These are phyloP conservation scores for Kingdonia uniflora DNA, from an alignment of 164 flowering plant species.

Conservation along the genomic window DNA sequence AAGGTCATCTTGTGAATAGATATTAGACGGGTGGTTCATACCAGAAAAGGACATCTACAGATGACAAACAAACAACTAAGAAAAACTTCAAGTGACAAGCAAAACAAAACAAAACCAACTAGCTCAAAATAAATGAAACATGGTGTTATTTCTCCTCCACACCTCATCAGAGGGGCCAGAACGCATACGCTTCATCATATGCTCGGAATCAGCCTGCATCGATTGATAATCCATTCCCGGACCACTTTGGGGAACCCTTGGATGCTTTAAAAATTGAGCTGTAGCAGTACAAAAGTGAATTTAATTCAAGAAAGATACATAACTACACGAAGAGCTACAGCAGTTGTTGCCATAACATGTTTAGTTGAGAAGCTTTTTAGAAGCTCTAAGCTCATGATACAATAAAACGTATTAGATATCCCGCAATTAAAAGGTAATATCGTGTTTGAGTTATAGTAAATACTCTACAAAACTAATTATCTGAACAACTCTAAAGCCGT, in stretches of 20 bases:
- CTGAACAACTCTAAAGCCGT: too few species aligned
- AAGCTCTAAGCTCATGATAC: too few species aligned
- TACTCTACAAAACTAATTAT: too few species aligned
- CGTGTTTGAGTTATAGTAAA: too few species aligned
- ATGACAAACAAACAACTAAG: too few species aligned
- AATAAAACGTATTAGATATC: too few species aligned
- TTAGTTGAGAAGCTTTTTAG: too few species aligned
- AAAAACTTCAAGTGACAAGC: too few species aligned
- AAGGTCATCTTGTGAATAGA: conserved; percentile 63
- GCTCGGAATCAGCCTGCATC: conserved; percentile 45
- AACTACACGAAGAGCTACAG: too few species aligned
- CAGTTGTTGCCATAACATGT: too few species aligned
- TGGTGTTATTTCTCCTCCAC: not conserved
- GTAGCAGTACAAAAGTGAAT: conserved; percentile 6
- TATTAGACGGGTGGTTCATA: conserved; percentile 39
- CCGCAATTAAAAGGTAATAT: too few species aligned
- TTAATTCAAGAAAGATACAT: not conserved
- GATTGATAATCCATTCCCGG: conserved; percentile 57
- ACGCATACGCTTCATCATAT: conserved; percentile 61
- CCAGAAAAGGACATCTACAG: conserved; percentile 55
- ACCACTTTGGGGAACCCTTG: conserved; percentile 49
- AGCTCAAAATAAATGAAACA: not conserved
- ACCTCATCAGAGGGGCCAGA: conserved; percentile 69
- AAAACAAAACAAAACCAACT: not conserved
- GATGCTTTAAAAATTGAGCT: conserved; percentile 64